A percentile compares a stretch with the other conserved stretches of the same genome.
Conservation (phyloP, 1,139 yeast genomes). For the Sugiyamaella sp. region DNA sequence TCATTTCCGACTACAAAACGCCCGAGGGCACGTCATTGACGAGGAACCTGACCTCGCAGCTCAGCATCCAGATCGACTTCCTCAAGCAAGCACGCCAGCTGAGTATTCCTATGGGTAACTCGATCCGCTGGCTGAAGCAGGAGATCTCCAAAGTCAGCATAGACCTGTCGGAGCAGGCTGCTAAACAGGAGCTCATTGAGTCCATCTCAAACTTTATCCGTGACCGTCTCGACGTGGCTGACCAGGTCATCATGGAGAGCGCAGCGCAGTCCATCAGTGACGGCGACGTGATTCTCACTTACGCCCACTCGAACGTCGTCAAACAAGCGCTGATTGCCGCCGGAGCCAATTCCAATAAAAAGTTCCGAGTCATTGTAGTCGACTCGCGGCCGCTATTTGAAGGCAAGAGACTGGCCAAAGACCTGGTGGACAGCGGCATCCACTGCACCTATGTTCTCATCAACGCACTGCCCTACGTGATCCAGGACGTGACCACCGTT, state of each 20-base stretch:
- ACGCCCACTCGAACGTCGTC: slow-evolving; percentile 86
- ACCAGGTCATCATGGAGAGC: slow-evolving; percentile 75
- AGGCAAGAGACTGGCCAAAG: slow-evolving; percentile 75
- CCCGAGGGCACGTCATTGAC: slow-evolving; percentile 85
- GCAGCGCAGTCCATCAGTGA: slow-evolving; percentile 78
- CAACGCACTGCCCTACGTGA: slow-evolving; percentile 75
- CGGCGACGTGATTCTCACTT: slow-evolving; percentile 82
- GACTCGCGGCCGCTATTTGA: slow-evolving; percentile 97
- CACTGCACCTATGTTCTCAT: slow-evolving; percentile 76
- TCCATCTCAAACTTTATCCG: slow-evolving; percentile 79
- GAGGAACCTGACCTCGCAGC: slow-evolving; percentile 83
- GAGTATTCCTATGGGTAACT: slow-evolving; percentile 95
- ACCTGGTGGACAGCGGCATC: slow-evolving; percentile 60
- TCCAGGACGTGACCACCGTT: slow-evolving; percentile 84
- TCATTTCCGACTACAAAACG: slow-evolving; percentile 78
- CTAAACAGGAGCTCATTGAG: slow-evolving; percentile 66
- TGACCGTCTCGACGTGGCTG: slow-evolving; percentile 86
- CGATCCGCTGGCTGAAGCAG: slow-evolving; percentile 95
- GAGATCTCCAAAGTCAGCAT: slow-evolving; percentile 71
- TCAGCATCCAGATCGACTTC: slow-evolving; percentile 94
- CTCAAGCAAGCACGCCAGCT: slow-evolving; percentile 90
- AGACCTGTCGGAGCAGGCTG: slow-evolving; percentile 70
- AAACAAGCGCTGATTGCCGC: slow-evolving; percentile 75
- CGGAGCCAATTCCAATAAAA: slow-evolving; percentile 56
- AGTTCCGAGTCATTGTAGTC: slow-evolving; percentile 79